These are phyloP conservation scores for Cystobasidium ongulense DNA, from an alignment of 768 basidiomycete genomes.

Conservation along the genomic window DNA sequence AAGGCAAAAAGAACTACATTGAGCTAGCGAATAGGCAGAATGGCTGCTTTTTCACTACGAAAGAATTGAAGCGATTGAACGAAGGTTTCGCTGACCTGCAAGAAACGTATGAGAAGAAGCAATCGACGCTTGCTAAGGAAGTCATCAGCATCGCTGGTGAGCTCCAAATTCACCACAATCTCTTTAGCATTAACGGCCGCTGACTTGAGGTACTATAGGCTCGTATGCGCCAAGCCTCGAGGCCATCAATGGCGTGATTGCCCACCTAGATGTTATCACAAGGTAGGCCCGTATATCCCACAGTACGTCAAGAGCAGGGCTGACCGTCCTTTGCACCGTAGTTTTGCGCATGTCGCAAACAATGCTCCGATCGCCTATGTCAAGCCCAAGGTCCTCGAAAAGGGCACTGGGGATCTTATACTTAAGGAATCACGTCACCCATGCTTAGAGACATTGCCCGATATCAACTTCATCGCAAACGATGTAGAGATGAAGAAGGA, in stretches of 20 bases:
- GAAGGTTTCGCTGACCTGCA: slow-evolving; percentile 64
- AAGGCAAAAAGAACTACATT: slow-evolving; percentile 60
- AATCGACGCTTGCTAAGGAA: slow-evolving; percentile 77
- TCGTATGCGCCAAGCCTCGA: slow-evolving; percentile 87
- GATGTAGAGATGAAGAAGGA: slow-evolving; percentile 73
- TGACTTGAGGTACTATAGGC: slow-evolving; percentile 50
- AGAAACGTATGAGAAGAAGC: slow-evolving; percentile 63
- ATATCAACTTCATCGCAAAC: slow-evolving; percentile 88
- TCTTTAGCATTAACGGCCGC: not conserved
- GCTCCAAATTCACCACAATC: slow-evolving; percentile 39
- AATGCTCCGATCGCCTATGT: slow-evolving; percentile 80
- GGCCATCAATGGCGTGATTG: slow-evolving; percentile 68
- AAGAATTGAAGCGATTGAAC: slow-evolving; percentile 60
- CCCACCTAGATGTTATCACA: slow-evolving; percentile 81
- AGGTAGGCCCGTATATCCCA: slow-evolving; percentile 52
- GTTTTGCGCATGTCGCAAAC: slow-evolving; percentile 83
- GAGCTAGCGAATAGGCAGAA: slow-evolving; percentile 77
- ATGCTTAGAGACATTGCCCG: slow-evolving; percentile 92
- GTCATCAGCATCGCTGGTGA: slow-evolving; percentile 84
- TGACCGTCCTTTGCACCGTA: slow-evolving; percentile 43
- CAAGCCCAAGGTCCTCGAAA: slow-evolving; percentile 69
- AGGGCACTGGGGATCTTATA: slow-evolving; percentile 70
- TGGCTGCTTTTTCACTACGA: slow-evolving; percentile 82
- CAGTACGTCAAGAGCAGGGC: not conserved
- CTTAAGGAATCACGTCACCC: slow-evolving; percentile 86